Base-by-base conservation (phyloP, 129 eudicot genomes). In the Oenanthe sinensis region DNA sequence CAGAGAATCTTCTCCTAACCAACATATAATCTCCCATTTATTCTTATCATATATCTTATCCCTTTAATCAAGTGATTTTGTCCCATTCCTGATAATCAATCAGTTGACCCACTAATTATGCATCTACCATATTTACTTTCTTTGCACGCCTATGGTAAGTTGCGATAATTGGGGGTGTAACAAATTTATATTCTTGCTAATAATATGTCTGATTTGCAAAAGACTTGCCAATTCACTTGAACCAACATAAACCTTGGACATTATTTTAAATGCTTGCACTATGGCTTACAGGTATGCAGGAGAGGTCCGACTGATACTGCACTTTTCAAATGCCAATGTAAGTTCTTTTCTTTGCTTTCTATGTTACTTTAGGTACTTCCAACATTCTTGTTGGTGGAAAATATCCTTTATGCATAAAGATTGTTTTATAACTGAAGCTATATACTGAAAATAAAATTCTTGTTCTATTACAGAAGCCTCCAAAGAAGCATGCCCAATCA, bases 241-340 rank as follows among this genome's bases (percentile, higher is more conserved):
- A 52, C 58, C 62, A 52, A 20, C 19, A 19, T 52, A n/a, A 68
- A 30, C 73, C 43, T 4, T 11, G 16, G 26, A 24, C 28, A 12
- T 1, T 20, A 43, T 33, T 71, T 78, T 30, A 65, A 70, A 69
- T 69, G 70, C 69, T 26, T 36, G 42, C 67, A 70, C 13, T 62
- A 26, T 62, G 33, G 69, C 69, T 26, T 50, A 37, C 84, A 92
- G 99, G 87, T 81, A 86, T 87, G 93, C 97, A 3, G 99, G 97
- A 77, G 97, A 90, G 84, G 88, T 95, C 44, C 93, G 96, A 80
- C 72, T 95, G 54, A 92, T 92, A 48, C 87, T 95, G 95, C 94
- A 90, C 79, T 90, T 84, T 76, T 76, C 90, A 49, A 82, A 81
- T 72, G 86, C 88, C 82, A 87, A 83, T 77, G 97, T 88, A 85